Evolutionary conservation across 2,329 filamentous ascomycete species (phyloP), one percentile per base, ranked within the genome.

Genomic region (Dothidotthia symphoricarpi): DNA sequence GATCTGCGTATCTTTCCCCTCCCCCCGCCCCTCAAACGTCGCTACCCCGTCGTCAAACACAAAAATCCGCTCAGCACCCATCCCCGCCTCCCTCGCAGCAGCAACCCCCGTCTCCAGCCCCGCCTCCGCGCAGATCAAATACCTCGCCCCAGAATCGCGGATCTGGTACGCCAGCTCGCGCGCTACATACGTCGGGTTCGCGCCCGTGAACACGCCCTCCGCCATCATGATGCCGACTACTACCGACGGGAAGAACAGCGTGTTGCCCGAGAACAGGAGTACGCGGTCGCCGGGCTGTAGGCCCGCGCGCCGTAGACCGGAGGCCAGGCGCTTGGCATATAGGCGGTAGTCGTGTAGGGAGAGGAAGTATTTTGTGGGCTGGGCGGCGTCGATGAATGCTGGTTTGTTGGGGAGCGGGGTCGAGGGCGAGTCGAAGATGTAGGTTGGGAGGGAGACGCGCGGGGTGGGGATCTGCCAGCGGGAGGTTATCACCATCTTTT

Each of bases 81-180:
- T 63, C 1, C 80, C 79, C 8, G 73, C 75, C 43, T 75, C 64
- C 17, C 71, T 67, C 0, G 84, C 85, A 1, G 86, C 86, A 43
- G 83, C 80, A 3, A 88, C 59, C 0, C 82, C 85, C 1, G 78
- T 80, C 9, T 80, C 74, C 15, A 89, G 66, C 43, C 74, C 77
- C 0, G 58, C 70, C 24, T 80, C 76, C 0, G 81, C 76, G n/a
- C 79, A 77, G 36, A 93, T 68, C 39, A 93, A 67, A 55, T 85
- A 83, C 6, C 66, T 75, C 0, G 86, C 82, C 0, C 77, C 82
- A 39, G 82, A 83, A 61, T 91, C 85, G 32, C 78, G 73, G 24
- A 93, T 71, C 64, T 93, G 88, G 62, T 86, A 84, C 6, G 81
- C 83, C 30, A 94, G 66, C 64, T 93, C 87, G 14, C 85, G 72